These are phyloP conservation scores for Blastobotrys malaysiensis DNA, from an alignment of 1,139 yeast species.

Conservation along the genomic window DNA sequence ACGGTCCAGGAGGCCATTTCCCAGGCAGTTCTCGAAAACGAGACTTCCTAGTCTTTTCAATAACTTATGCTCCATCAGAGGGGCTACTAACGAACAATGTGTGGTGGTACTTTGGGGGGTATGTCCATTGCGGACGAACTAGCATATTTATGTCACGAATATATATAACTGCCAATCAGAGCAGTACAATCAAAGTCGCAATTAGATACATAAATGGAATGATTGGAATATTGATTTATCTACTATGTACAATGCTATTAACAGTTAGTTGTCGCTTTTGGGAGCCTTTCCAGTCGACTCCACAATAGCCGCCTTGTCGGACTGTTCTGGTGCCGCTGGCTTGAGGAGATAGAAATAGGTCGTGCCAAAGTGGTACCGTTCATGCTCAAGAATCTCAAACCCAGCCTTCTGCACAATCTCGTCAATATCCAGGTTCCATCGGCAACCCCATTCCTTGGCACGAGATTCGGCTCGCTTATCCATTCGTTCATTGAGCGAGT, in stretches of 20 bases:
- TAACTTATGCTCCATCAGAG: not conserved
- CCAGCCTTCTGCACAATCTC: constrained; percentile 80
- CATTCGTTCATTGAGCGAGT: constrained; percentile 69
- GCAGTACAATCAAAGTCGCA: too few relatives aligned
- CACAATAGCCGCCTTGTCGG: not conserved
- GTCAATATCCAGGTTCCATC: constrained; percentile 94
- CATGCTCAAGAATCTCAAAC: constrained; percentile 71
- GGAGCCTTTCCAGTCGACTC: not conserved
- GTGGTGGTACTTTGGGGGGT: not conserved
- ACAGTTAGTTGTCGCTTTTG: not conserved
- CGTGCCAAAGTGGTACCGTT: constrained; percentile 86
- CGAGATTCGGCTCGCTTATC: constrained; percentile 81
- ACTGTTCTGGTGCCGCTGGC: not conserved
- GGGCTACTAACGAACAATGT: not conserved
- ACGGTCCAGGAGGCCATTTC: constrained; percentile 74
- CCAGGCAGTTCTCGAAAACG: constrained; percentile 55
- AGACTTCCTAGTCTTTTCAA: not conserved
- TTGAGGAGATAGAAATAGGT: constrained; percentile 42
- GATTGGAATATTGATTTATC: too few relatives aligned
- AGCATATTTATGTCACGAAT: not conserved
- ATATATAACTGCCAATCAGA: not conserved
- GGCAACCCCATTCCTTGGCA: constrained; percentile 90
- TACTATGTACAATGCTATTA: not conserved
- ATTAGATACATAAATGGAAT: too few relatives aligned
- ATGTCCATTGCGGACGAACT: not conserved